These are phyloP conservation scores for Crucibulum laeve DNA, from an alignment of 768 basidiomycete genomes.

Conservation along the genomic window DNA sequence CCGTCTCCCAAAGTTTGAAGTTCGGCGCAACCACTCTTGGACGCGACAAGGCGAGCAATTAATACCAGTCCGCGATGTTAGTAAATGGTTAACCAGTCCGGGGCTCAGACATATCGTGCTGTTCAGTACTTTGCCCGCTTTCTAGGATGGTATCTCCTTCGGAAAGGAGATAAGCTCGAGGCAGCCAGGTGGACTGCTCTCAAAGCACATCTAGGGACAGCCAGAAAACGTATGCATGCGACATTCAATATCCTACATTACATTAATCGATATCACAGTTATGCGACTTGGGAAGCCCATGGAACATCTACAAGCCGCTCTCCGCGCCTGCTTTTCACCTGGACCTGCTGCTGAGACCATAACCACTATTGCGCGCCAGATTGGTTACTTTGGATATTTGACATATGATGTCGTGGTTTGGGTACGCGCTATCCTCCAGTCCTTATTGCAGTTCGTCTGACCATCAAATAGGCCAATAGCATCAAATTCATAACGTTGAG, in stretches of 20 bases:
- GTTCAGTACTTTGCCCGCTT: slow-evolving; percentile 90
- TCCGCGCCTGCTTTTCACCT: slow-evolving; percentile 58
- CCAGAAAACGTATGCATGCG: slow-evolving; percentile 68
- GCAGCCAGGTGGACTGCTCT: slow-evolving; percentile 79
- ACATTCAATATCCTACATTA: background rate
- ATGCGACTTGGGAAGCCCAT: slow-evolving; percentile 91
- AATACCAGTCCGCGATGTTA: no score
- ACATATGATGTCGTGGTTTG: slow-evolving; percentile 80
- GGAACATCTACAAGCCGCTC: slow-evolving; percentile 89
- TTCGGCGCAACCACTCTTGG: slow-evolving; percentile 79
- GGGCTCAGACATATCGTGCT: slow-evolving; percentile 75
- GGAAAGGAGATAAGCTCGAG: slow-evolving; percentile 63
- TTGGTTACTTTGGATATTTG: slow-evolving; percentile 87
- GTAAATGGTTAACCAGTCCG: background rate
- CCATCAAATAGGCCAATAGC: slow-evolving; percentile 49
- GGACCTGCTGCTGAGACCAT: slow-evolving; percentile 67
- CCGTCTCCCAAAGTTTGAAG: slow-evolving; percentile 70
- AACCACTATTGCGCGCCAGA: slow-evolving; percentile 75
- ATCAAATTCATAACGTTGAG: slow-evolving; percentile 60
- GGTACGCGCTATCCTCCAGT: slow-evolving; percentile 42
- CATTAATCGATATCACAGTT: slow-evolving; percentile 41
- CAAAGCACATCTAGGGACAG: slow-evolving; percentile 80
- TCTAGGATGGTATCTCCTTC: slow-evolving; percentile 77
- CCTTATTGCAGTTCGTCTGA: background rate
- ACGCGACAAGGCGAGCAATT: slow-evolving; percentile 80